phyloP scores from a whole-genome alignment of 441 rosid genomes.

The Croton laevigatus region DNA sequence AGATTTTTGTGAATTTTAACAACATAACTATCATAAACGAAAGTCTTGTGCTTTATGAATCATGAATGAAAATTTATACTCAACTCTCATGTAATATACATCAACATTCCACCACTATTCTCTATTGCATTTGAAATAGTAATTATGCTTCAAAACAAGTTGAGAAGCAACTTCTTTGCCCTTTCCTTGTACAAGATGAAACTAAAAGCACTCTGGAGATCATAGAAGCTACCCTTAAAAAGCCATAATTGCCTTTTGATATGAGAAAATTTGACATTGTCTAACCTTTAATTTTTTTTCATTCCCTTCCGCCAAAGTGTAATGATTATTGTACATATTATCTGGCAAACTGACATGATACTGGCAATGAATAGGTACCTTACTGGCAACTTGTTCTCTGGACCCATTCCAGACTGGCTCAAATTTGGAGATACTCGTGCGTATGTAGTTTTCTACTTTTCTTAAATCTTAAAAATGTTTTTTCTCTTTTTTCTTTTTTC shows the following conservation, averaged over 20 bases:
- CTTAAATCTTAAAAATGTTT: neutral
- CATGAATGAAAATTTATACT: neutral
- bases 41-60: no score
- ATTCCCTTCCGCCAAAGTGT: neutral
- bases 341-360: neutral
- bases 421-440: no score
- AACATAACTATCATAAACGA: no score
- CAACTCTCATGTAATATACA: neutral
- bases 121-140: neutral
- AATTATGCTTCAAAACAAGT: neutral
- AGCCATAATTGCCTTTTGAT: neutral
- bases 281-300: neutral
- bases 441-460: neutral
- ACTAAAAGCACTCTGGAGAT: neutral
- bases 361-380: no score
- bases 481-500: no score
- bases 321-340: neutral
- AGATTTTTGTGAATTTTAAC: no score
- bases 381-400: no score
- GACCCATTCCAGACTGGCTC: no score
- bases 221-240: neutral
- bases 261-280: neutral
- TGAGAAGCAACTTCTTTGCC: neutral
- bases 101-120: neutral
- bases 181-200: neutral